A percentile compares a stretch with the other conserved stretches of the same genome.
phyloP scores from a whole-genome alignment of 1,284 basidiomycete species.

The Agaricales sp. region DNA sequence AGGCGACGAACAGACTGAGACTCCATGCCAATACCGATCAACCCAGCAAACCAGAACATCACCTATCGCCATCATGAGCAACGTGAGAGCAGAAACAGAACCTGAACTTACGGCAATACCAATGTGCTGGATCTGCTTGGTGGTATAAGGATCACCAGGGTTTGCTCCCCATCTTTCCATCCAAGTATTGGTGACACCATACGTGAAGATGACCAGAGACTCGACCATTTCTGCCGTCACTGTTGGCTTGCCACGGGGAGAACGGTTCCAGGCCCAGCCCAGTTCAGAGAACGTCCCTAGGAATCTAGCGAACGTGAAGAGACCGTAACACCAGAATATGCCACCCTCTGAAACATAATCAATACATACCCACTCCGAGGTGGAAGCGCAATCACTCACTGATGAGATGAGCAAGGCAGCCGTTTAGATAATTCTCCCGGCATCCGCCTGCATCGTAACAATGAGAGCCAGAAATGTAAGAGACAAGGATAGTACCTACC shows the following conservation, averaged over 20 bases:
- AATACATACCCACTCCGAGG: conserved; percentile 8
- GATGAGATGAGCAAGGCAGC: conserved; percentile 88
- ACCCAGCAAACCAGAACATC: conserved; percentile 95
- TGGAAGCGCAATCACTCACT: conserved; percentile 65
- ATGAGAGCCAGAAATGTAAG: conserved; percentile 3
- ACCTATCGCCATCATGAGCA: conserved; percentile 22
- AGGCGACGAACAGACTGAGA: conserved; percentile 61
- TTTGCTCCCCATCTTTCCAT: conserved; percentile 89
- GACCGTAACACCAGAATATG: conserved; percentile 88
- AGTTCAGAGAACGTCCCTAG: conserved; percentile 81
- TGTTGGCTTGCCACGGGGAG: conserved; percentile 34
- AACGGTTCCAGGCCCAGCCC: conserved; percentile 94
- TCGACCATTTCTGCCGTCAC: conserved; percentile 85
- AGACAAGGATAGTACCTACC: conserved; percentile 16
- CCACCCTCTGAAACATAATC: conserved; percentile 67
- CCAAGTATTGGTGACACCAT: conserved; percentile 91
- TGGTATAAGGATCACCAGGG: conserved; percentile 78
- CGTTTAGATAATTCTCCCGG: conserved; percentile 65
- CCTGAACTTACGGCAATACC: conserved; percentile 72
- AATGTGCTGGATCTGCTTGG: conserved; percentile 94
- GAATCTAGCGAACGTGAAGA: conserved; percentile 85
- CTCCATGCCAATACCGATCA: conserved; percentile 87
- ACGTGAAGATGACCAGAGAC: conserved; percentile 78
- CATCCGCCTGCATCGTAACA: conserved; percentile 47
- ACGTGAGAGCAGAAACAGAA: neutral